phyloP scores from a whole-genome alignment of 1,284 basidiomycete species.

The Cryptococcus sp. region DNA sequence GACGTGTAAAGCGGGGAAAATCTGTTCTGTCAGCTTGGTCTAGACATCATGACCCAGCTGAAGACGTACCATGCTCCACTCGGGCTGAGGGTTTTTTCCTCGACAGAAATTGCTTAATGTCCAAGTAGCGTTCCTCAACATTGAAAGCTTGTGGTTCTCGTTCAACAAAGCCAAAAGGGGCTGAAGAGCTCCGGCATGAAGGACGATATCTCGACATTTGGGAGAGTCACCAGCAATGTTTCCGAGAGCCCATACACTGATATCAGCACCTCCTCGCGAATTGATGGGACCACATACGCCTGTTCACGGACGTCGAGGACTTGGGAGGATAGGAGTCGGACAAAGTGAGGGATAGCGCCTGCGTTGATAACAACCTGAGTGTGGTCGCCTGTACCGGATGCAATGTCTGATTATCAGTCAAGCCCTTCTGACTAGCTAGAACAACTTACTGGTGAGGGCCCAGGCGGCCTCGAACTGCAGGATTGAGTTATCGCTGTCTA shows the following conservation, averaged over 20 bases:
- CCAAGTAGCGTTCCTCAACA: conserved; percentile 97
- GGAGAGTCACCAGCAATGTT: conserved; percentile 97
- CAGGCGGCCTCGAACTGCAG: conserved; percentile 99
- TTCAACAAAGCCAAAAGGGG: conserved; percentile 53
- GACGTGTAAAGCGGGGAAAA: conserved; percentile 91
- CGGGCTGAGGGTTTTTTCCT: conserved; percentile 91
- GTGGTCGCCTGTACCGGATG: conserved; percentile 97
- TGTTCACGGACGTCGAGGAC: conserved; percentile 93
- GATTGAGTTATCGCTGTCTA: conserved; percentile 84
- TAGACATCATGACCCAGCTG: neutral
- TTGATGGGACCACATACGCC: conserved; percentile 51
- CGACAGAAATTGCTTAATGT: conserved; percentile 97
- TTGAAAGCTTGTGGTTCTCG: conserved; percentile 83
- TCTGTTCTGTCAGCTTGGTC: conserved; percentile 53
- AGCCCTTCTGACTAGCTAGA: neutral
- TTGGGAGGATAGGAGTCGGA: conserved; percentile 78
- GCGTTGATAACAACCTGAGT: conserved; percentile 96
- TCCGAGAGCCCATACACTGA: conserved; percentile 82
- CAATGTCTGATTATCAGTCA: conserved; percentile 63
- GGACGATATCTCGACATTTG: conserved; percentile 81
- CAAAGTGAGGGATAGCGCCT: conserved; percentile 95
- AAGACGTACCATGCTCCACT: conserved; percentile 77
- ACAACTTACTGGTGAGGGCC: conserved; percentile 77
- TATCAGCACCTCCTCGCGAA: neutral
- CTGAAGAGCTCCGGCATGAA: conserved; percentile 53